Base-by-base conservation (phyloP, 2,329 filamentous ascomycete genomes). In the Apiospora hydei region DNA sequence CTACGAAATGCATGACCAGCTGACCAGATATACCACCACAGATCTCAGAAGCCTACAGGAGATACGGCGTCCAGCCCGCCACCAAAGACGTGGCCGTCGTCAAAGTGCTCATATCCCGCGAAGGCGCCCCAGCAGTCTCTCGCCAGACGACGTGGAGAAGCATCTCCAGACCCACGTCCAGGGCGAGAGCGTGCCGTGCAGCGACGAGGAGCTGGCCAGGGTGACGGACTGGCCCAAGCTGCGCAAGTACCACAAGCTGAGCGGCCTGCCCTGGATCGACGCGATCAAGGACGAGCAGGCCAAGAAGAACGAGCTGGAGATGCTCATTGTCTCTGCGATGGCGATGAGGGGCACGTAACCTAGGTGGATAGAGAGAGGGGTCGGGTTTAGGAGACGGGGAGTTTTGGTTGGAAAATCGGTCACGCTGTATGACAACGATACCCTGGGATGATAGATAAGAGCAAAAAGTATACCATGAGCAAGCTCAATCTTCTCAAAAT, bases 31-130 rank as follows among this genome's bases (percentile, higher is more conserved):
- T 61, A 21, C 38, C 2, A 26, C 43, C 24, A 38, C 76, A 97
- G 94, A 98, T 99, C 78, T 90, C 94, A 69, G 95, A 98, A 77
- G 92, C 95, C 0, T 98, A 98, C 83, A 92, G 94, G 44, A 92
- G 92, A 70, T 98, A 96, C 79, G 96, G 96, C 67, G 91, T 98
- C 72, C 86, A 89, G 0, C 89, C 94, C 16, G 84, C 86, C 14
- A 96, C 93, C 2, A 91, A 87, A 64, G 83, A 91, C 76, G 83
- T 99, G n/a, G 84, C 98, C 3, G 91, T 94, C 8, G 87, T 98
- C 78, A 98, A 98, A 80, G 87, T 98, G 34, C 88, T 91, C 13
- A 85, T 87, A 21, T 84, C 85, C 0, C 82, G 43, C 38, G 8
- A 67, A 16, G 10, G 13, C 13, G 13, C 44, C 1, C 69, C n/a